Percentiles rank a stretch among this genome's conserved stretches.
Evolutionary conservation across 257 asterid species (phyloP).

Genomic region (Cynanchum wilfordii): DNA sequence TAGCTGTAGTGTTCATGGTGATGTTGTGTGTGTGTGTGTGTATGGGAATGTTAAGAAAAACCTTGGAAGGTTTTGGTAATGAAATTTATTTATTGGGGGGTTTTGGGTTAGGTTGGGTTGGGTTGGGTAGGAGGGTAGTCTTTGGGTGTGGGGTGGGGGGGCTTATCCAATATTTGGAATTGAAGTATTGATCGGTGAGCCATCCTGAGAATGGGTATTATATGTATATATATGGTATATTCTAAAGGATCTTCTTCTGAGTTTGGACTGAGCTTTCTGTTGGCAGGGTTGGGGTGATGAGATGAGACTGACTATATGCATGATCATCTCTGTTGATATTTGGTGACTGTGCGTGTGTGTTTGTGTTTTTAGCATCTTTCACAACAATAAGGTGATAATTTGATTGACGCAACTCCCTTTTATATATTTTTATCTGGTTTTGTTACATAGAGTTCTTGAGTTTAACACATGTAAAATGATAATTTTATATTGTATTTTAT

Average conservation of each 20-base stretch:
- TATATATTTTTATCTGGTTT: too few relatives aligned
- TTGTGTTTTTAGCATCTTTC: too few relatives aligned
- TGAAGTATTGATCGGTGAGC: slow-evolving; percentile 5
- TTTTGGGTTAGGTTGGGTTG: background rate
- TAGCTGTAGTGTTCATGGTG: slow-evolving; percentile 26
- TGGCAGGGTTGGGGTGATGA: slow-evolving; percentile 5
- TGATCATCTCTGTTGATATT: background rate
- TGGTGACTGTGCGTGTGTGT: background rate
- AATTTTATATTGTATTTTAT: too few relatives aligned
- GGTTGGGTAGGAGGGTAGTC: background rate
- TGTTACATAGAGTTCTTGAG: too few relatives aligned
- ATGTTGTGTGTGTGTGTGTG: background rate
- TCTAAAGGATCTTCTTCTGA: slow-evolving; percentile 37
- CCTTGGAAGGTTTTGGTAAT: background rate
- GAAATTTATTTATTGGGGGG: background rate
- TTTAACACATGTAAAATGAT: too few relatives aligned
- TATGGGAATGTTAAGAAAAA: background rate
- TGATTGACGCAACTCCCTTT: too few relatives aligned
- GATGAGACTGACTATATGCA: background rate
- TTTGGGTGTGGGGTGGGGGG: background rate
- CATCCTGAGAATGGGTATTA: background rate
- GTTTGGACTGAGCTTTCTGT: background rate
- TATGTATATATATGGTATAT: slow-evolving; percentile 26
- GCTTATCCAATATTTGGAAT: slow-evolving; percentile 11
- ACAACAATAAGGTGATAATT: too few relatives aligned